Evolutionary conservation across 2,329 filamentous ascomycete species (phyloP), one percentile per base, ranked within the genome.

Genomic region (Salinomyces thailandicus): DNA sequence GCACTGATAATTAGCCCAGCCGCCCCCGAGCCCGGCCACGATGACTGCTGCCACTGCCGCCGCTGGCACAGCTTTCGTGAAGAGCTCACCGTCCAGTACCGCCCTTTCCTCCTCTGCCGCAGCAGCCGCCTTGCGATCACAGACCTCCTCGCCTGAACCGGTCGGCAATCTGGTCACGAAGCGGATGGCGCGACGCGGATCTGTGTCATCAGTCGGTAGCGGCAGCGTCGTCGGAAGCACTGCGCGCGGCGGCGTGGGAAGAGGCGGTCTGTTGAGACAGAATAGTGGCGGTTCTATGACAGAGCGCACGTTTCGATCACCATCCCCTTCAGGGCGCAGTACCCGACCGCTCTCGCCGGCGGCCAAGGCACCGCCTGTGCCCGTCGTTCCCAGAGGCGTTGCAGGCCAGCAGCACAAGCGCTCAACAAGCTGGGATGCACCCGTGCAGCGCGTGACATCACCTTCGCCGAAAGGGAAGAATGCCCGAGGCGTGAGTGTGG

Each of bases 81-180:
- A 74, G 49, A 77, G 72, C 53, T 71, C 75, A 59, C 61, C 72
- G 50, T 73, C 79, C 49, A 73, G 73, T 59, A 68, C 66, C 41
- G 77, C 75, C 40, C 70, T 94, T 29, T 93, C 87, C 27, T 80
- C 82, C 22, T 84, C 87, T 5, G 89, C 89, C 9, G 87, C 89
- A 5, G 86, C 85, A 12, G 79, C 86, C 18, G 87, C 87, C 31
- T 71, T 96, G 40, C 79, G 81, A 54, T 82, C 81, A 31, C 76
- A 82, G 48, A 79, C 85, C 7, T 78, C 78, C 35, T 79, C 82
- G 2, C 86, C 85, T 15, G 89, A 79, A 35, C 78, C 79, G 49
- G 80, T 94, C 38, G 80, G 77, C 57, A 77, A 85, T 54, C 76
- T 93, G 30, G 81, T 93, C 60, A 93, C 89, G 5, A 94, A 89